Evolutionary conservation across 768 basidiomycete species (phyloP).

Genomic region (Saitozyma podzolica): DNA sequence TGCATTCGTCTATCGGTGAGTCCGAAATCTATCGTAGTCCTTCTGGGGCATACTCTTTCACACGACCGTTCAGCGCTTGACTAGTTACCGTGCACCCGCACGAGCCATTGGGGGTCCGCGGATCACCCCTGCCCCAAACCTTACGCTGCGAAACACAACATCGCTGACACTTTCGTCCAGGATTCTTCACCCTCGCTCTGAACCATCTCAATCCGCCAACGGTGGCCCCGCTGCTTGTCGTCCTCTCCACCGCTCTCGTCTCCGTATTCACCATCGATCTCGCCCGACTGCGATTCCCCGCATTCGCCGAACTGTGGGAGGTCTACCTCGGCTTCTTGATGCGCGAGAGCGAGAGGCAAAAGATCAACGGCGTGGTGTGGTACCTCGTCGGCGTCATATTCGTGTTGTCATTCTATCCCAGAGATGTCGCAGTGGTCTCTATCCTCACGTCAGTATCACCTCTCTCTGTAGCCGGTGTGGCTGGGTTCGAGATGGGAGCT

Average conservation of each 20-base stretch:
- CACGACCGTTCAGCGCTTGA: not conserved
- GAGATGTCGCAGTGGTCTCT: constrained; percentile 84
- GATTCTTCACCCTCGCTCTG: constrained; percentile 66
- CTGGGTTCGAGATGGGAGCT: not conserved
- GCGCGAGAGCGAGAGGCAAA: constrained; percentile 82
- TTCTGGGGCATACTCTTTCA: not conserved
- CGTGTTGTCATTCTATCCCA: constrained; percentile 72
- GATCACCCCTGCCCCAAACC: too few species aligned
- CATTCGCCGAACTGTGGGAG: constrained; percentile 72
- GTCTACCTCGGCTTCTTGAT: constrained; percentile 74
- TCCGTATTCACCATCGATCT: constrained; percentile 73
- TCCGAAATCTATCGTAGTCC: too few species aligned
- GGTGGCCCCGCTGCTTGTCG: constrained; percentile 60
- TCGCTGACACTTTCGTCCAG: constrained; percentile 47
- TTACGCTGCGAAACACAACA: too few species aligned
- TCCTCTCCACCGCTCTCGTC: constrained; percentile 67
- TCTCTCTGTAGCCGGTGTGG: not conserved
- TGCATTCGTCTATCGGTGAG: constrained; percentile 87
- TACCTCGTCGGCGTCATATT: constrained; percentile 84
- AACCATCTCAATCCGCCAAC: constrained; percentile 59
- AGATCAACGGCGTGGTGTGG: constrained; percentile 84
- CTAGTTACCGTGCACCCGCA: too few species aligned
- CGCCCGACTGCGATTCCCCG: constrained; percentile 66
- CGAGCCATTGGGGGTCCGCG: too few species aligned
- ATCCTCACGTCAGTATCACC: constrained; percentile 73